Conservation (phyloP, 2,329 filamentous ascomycete species). For the Lojkania enalia region DNA sequence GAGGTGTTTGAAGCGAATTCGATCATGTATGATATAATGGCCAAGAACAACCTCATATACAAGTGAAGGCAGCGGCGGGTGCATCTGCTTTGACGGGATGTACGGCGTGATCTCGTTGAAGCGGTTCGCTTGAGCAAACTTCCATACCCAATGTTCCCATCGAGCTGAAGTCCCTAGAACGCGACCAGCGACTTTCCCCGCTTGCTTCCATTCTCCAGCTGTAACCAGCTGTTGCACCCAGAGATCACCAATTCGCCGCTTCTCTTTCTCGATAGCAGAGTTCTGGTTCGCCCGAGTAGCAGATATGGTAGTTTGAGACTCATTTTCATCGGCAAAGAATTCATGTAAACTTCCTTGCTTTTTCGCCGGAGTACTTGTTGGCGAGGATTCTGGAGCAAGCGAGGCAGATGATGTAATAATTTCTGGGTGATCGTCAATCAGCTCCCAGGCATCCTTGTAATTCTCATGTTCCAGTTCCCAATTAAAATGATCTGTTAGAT, state of each 20-base stretch:
- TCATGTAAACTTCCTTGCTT: conserved; percentile 57
- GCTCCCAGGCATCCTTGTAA: conserved; percentile 84
- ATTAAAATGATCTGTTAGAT: conserved; percentile 78
- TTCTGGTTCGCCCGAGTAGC: conserved; percentile 59
- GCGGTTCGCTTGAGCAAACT: conserved; percentile 81
- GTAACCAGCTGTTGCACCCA: conserved; percentile 89
- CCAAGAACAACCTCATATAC: conserved; percentile 89
- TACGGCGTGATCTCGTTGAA: conserved; percentile 88
- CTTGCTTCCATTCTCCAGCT: conserved; percentile 72
- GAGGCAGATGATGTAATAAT: conserved; percentile 52
- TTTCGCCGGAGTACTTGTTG: conserved; percentile 50
- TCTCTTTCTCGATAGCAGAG: conserved; percentile 79
- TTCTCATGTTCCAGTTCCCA: conserved; percentile 84
- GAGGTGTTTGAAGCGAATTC: conserved; percentile 73
- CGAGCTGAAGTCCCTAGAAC: conserved; percentile 77
- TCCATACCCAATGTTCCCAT: conserved; percentile 97
- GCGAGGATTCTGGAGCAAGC: conserved; percentile 41
- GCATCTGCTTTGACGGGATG: conserved; percentile 76
- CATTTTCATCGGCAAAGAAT: conserved; percentile 71
- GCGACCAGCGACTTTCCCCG: conserved; percentile 79
- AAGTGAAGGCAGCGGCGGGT: conserved; percentile 75
- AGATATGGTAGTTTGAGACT: conserved; percentile 64
- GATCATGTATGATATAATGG: conserved; percentile 82
- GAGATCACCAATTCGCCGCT: conserved; percentile 84
- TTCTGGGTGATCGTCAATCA: conserved; percentile 87